Evolutionary conservation across 495 filamentous ascomycete species (phyloP), one percentile per base, ranked within the genome.

Genomic region (Cryomyces antarcticus): DNA sequence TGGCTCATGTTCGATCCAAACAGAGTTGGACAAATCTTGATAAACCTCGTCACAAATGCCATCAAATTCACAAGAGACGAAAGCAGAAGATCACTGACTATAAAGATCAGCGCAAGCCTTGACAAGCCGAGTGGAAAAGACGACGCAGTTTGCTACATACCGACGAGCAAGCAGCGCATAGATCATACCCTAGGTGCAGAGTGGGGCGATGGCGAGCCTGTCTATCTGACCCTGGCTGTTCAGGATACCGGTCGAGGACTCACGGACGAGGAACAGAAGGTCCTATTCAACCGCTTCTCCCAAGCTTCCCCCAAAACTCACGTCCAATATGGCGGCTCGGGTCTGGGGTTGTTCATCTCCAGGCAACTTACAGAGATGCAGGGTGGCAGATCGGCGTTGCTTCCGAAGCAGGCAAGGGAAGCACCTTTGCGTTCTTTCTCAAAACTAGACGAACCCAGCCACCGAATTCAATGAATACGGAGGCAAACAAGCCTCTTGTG

Each of bases 241-340:
- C 53, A 56, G 41, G 59, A 62, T 40, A 62, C 57, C 4, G 59
- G 59, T 4, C 57, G 58, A 24, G 59, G 59, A 11, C 58, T 62
- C 29, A 52, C 45, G 38, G 30, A 41, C 27, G 52, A 58, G 34
- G 50, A 55, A n/a, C 51, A 62, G 43, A 40, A 27, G 31, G 49
- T 50, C 33, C 43, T 62, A 5, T 62, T 62, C 42, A 53, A 56
- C 40, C 55, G 59, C 2, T 50, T 52, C n/a, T 38, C 37, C 10
- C 49, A 52, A 37, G 49, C 49, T n/a, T 37, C 24, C 3, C 38
- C 50, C 2, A 44, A 43, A 28, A 53, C 50, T 2, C 46, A 53
- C 37, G 34, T 47, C 5, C 31, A 37, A 29, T 54, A 54, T 41
- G 51, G 48, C 30, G 51, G 51, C 12, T 41, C 28, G n/a, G 51